Conservation (phyloP, 2,329 filamentous ascomycete genomes). For the Lasiodiplodia sp. region DNA sequence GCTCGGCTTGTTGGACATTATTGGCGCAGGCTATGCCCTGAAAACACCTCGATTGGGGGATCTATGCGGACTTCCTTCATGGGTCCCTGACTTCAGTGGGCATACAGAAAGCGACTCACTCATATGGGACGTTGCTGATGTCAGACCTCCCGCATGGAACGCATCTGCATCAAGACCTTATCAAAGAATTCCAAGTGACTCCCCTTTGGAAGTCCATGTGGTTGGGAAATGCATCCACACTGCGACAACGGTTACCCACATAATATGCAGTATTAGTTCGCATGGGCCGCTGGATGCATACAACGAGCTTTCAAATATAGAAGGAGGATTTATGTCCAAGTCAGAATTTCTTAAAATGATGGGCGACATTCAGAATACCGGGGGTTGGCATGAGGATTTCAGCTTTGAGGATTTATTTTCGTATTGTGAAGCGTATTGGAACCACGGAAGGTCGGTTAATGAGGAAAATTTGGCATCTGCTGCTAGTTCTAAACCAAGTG, state of each 20-base stretch:
- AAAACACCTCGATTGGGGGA: rapidly evolving
- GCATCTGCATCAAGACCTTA: neutral
- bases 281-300: neutral
- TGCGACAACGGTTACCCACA: no score
- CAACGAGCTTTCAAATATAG: neutral
- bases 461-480: no score
- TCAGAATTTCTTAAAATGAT: no score
- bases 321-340: no score
- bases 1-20: neutral
- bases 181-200: no score
- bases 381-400: no score
- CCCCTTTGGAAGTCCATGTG: neutral
- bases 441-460: neutral
- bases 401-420: no score
- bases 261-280: neutral
- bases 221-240: neutral
- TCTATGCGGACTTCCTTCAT: neutral
- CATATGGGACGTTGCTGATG: neutral
- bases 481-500: no score
- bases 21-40: neutral
- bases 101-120: rapidly evolving
- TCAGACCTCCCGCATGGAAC: neutral
- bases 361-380: no score
- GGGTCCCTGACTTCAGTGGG: neutral
- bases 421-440: neutral